These are phyloP conservation scores for Pulveroboletus sp. DNA, from an alignment of 768 basidiomycete species.

Conservation along the genomic window DNA sequence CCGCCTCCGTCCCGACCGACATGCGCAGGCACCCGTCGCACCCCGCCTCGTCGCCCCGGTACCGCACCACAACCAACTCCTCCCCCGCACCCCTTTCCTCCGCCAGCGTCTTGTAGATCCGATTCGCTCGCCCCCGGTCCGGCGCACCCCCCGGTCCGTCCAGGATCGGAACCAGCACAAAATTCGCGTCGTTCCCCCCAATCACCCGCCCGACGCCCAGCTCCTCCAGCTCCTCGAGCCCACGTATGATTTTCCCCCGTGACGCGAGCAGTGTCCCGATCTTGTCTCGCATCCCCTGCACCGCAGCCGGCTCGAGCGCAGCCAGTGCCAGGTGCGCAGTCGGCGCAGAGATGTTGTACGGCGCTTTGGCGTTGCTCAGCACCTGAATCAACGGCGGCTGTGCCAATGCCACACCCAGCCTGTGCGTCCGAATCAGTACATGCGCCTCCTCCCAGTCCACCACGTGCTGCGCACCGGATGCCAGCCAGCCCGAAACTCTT, in stretches of 20 bases:
- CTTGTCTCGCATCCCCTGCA: slow-evolving; percentile 64
- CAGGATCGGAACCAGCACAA: slow-evolving; percentile 77
- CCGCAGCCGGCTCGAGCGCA: slow-evolving; percentile 65
- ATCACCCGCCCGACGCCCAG: slow-evolving; percentile 64
- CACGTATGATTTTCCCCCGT: slow-evolving; percentile 51
- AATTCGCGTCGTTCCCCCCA: slow-evolving; percentile 88
- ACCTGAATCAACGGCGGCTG: slow-evolving; percentile 89
- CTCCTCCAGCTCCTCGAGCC: slow-evolving; percentile 43
- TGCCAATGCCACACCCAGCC: slow-evolving; percentile 85
- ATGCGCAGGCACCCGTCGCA: slow-evolving; percentile 86
- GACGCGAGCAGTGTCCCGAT: slow-evolving; percentile 52
- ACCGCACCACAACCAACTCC: slow-evolving; percentile 86
- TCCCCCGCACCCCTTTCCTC: slow-evolving; percentile 79
- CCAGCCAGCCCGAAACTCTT: slow-evolving; percentile 96
- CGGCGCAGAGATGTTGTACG: slow-evolving; percentile 93
- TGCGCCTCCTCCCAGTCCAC: neutral
- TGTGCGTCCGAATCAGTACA: slow-evolving; percentile 27
- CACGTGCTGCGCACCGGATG: slow-evolving; percentile 61
- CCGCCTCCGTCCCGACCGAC: slow-evolving; percentile 81
- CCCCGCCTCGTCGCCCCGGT: slow-evolving; percentile 79
- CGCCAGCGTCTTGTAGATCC: slow-evolving; percentile 77
- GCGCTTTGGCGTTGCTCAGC: slow-evolving; percentile 92
- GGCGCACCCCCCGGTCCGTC: slow-evolving; percentile 36
- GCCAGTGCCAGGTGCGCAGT: slow-evolving; percentile 78
- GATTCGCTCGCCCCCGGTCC: slow-evolving; percentile 58